phyloP scores from a whole-genome alignment of 1,139 yeast genomes.

The Schwanniomyces etchellsii region DNA sequence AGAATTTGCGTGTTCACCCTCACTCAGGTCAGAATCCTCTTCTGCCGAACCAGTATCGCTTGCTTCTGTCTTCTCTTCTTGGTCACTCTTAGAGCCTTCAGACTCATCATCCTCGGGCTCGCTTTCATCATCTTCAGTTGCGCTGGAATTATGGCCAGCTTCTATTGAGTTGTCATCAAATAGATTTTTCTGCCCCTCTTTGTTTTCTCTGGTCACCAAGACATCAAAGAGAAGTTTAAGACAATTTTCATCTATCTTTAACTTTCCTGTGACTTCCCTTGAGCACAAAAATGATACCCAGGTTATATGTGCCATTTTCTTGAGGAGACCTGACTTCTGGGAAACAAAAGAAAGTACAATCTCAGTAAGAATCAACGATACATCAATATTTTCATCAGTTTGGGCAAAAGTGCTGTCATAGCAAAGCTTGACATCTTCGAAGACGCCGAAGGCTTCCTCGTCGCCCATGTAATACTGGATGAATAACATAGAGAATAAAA shows the following conservation, averaged over 20 bases:
- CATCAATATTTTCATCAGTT: conserved; percentile 16
- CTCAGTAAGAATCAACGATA: conserved; percentile 65
- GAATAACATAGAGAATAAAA: conserved; percentile 71
- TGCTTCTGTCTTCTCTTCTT: conserved; percentile 21
- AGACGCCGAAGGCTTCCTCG: conserved; percentile 69
- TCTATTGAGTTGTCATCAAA: conserved; percentile 62
- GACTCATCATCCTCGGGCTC: conserved; percentile 32
- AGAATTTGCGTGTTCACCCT: conserved; percentile 13
- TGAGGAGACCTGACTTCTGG: conserved; percentile 64
- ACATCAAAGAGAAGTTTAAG: conserved; percentile 61
- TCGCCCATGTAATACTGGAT: conserved; percentile 77
- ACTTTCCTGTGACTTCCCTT: conserved; percentile 18
- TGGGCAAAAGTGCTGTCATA: conserved; percentile 33
- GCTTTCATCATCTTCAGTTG: conserved; percentile 17
- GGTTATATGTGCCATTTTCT: conserved; percentile 64
- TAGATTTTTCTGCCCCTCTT: conserved; percentile 71
- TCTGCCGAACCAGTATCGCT: conserved; percentile 16
- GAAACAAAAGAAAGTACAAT: conserved; percentile 71
- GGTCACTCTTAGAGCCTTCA: conserved; percentile 21
- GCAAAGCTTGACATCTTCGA: conserved; percentile 64
- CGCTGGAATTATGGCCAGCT: conserved; percentile 21
- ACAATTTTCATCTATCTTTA: conserved; percentile 40
- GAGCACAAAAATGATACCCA: conserved; percentile 59
- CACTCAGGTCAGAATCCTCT: conserved; percentile 4
- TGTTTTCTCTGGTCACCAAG: conserved; percentile 68